These are phyloP conservation scores for Pleomassaria siparia DNA, from an alignment of 2,329 filamentous ascomycete species.

Conservation along the genomic window DNA sequence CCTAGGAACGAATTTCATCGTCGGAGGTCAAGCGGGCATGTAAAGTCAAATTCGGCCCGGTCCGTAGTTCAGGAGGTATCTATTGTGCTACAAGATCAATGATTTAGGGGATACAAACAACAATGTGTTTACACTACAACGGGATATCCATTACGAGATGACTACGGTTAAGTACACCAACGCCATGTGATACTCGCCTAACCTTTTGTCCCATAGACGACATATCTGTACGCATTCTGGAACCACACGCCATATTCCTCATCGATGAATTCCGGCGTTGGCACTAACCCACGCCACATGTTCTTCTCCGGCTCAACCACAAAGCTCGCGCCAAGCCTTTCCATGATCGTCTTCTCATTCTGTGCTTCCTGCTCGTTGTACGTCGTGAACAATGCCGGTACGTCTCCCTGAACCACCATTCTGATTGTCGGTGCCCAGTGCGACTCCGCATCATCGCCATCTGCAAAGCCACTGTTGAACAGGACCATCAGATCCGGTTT, in stretches of 20 bases:
- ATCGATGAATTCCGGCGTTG: slow-evolving; percentile 21
- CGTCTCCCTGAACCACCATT: slow-evolving; percentile 8
- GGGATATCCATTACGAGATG: no score
- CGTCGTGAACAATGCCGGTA: slow-evolving; percentile 19
- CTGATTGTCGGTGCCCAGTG: slow-evolving; percentile 20
- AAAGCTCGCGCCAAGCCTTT: slow-evolving; percentile 10
- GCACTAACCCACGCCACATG: slow-evolving; percentile 18
- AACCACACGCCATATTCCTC: slow-evolving; percentile 20
- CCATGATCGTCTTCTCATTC: slow-evolving; percentile 13
- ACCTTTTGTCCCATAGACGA: slow-evolving; percentile 8
- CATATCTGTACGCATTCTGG: slow-evolving; percentile 18
- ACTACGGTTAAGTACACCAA: no score
- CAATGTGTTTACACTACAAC: no score
- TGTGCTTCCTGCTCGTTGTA: slow-evolving; percentile 15
- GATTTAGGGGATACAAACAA: no score
- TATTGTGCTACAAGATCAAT: no score
- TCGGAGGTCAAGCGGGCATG: no score
- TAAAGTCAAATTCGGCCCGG: no score
- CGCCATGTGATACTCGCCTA: no score
- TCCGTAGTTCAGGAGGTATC: no score
- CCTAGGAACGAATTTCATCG: no score
- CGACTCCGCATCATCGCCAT: slow-evolving; percentile 17
- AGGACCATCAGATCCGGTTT: slow-evolving; percentile 18
- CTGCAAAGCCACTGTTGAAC: slow-evolving; percentile 21
- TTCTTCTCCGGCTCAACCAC: slow-evolving; percentile 13